phyloP scores from a whole-genome alignment of 768 basidiomycete genomes.

The Crucibulum laeve region DNA sequence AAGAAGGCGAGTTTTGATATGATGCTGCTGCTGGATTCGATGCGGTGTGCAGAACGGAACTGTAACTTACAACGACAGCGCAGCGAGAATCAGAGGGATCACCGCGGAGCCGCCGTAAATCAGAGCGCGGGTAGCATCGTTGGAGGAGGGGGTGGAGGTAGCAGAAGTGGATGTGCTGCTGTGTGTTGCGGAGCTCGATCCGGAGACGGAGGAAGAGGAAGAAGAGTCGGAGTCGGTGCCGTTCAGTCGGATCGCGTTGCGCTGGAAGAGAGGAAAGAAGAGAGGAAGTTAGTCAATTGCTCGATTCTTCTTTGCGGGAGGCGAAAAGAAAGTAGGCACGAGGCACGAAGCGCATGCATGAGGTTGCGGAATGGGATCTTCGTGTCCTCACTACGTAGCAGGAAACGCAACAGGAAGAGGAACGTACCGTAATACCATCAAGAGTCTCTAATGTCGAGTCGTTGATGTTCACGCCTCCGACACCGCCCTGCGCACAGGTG shows the following conservation, averaged over 20 bases:
- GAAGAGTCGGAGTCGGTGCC: slow-evolving; percentile 31
- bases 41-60: no score
- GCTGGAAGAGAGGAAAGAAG: slow-evolving; percentile 24
- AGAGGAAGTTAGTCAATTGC: neutral
- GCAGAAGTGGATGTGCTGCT: neutral
- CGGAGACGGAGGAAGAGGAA: slow-evolving; percentile 6
- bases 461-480: slow-evolving; percentile 59
- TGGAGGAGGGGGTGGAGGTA: neutral
- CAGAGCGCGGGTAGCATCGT: slow-evolving; percentile 8
- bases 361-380: no score
- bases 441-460: slow-evolving; percentile 35
- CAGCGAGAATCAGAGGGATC: slow-evolving; percentile 9
- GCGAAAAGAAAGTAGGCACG: neutral
- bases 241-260: slow-evolving; percentile 54
- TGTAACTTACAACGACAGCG: no score
- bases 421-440: slow-evolving; percentile 41
- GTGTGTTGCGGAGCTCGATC: neutral
- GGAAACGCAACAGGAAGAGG: slow-evolving; percentile 1
- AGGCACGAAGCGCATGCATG: no score
- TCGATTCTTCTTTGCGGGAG: no score
- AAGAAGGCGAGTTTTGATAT: no score
- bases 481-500: slow-evolving; percentile 52
- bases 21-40: no score
- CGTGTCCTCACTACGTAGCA: no score
- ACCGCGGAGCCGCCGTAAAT: slow-evolving; percentile 7